A percentile compares a stretch with the other conserved stretches of the same genome.
Evolutionary conservation across 352 stramenopile species (phyloP).

Genomic region (Phytophthora crassamura): DNA sequence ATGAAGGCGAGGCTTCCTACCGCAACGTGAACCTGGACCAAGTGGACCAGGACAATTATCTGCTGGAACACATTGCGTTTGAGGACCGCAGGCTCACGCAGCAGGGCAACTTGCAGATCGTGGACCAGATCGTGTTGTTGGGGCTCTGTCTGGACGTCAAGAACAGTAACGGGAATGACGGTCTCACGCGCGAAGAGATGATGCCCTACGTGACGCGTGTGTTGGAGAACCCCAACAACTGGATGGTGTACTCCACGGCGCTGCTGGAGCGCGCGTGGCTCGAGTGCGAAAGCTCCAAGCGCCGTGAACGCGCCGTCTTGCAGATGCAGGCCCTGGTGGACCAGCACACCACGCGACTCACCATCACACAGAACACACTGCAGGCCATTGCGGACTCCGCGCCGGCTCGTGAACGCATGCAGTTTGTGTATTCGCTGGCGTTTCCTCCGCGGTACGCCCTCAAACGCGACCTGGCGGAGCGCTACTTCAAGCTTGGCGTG

Average conservation of each 20-base stretch:
- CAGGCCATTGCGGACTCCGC: constrained; percentile 91
- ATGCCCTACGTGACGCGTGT: constrained; percentile 94
- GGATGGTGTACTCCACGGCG: constrained; percentile 96
- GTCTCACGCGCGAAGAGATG: constrained; percentile 96
- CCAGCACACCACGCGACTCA: constrained; percentile 95
- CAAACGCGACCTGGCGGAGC: constrained; percentile 93
- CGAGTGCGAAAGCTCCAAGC: constrained; percentile 94
- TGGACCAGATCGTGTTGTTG: constrained; percentile 92
- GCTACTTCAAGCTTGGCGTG: constrained; percentile 93
- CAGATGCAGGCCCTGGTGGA: constrained; percentile 97
- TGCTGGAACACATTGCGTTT: constrained; percentile 94
- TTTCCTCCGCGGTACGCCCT: constrained; percentile 95
- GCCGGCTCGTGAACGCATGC: constrained; percentile 89
- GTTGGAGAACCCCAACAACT: constrained; percentile 94
- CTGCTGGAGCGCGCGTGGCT: constrained; percentile 94
- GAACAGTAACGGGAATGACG: constrained; percentile 95
- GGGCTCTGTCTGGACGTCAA: constrained; percentile 97
- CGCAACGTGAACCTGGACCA: constrained; percentile 90
- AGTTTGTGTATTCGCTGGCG: constrained; percentile 92
- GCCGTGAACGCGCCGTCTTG: constrained; percentile 93
- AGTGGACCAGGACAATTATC: constrained; percentile 87
- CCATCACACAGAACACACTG: constrained; percentile 88
- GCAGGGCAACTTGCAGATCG: constrained; percentile 77
- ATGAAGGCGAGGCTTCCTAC: constrained; percentile 73
- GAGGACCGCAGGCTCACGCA: constrained; percentile 69